Evolutionary conservation across 2,329 filamentous ascomycete genomes (phyloP), one percentile per base, ranked within the genome.

Genomic region (Colletotrichum spaethianum): DNA sequence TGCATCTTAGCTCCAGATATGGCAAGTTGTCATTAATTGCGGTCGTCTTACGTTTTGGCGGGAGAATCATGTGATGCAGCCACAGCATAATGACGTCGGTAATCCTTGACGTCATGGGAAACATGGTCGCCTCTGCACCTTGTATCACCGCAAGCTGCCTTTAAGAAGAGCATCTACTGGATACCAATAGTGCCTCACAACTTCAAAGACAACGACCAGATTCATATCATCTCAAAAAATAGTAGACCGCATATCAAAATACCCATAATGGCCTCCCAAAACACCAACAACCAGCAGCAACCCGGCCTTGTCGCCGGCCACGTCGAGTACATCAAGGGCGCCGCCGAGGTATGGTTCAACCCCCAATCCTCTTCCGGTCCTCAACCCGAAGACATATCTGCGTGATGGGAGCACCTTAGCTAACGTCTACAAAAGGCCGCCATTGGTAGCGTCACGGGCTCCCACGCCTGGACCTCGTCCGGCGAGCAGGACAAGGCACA

Each of bases 311-410:
- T 93, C 53, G 84, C 86, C 70, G 86, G 88, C 52, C 92, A 93
- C 78, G 90, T 86, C 40, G 89, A 93, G 77, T 94, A 93, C 77
- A 86, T 90, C 77, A 93, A 93, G 77, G 92, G 92, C 63, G 89
- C 89, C 8, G 87, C 89, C 67, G 90, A 92, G 83, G 92, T 91
- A 81, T 68, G 81, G 77, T 12, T 31, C 6, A 48, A 36, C n/a
- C 7, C 52, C 2, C n/a, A n/a, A 5, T 20, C 20, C 20, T n/a
- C 36, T 23, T 4, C 7, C 4, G n/a, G 20, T 6, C 31, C 11
- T 20, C 0, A 8, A 12, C 2, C 4, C 3, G 18, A 5, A n/a
- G 42, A 16, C 18, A 20, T 44, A 36, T 36, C 2, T 1, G 4
- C 42, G 4, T 6, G 18, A 4, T 20, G 26, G n/a, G 0, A 3